Evolutionary conservation across 2,329 filamentous ascomycete species (phyloP), one percentile per base, ranked within the genome.

Genomic region (Cladorrhinum sp.): DNA sequence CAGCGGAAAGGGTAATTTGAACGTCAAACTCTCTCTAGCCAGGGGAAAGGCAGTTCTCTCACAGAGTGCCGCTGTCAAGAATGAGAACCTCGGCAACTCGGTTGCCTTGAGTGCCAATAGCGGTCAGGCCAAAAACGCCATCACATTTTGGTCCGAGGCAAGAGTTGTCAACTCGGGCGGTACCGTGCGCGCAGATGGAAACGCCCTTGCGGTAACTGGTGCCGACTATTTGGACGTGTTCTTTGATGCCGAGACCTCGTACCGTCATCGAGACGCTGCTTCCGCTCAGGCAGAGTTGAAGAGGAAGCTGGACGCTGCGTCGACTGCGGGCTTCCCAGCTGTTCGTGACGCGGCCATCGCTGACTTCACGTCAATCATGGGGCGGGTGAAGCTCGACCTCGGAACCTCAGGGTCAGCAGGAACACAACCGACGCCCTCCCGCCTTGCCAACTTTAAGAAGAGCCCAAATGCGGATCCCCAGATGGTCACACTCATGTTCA

Each of bases 101-200:
- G n/a, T 50, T 10, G 50, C 9, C 29, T 32, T 59, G 29, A 50
- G 20, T 7, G 57, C 50, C 29, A 59, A 50, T 38, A 59, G 57
- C 41, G 57, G 57, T 4, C 57, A 59, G 38, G 29, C 50, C 13
- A 45, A 38, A 3, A 48, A 36, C 13, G 51, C 57, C n/a, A 54
- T 59, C 36, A 55, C n/a, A 16, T 59, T 59, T 50, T 54, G 57
- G 50, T 59, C 57, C 22, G 57, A 55, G 25, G 57, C 57, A 3
- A 12, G 57, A 4, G 22, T 55, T 20, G 27, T 59, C 36, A 54
- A 59, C 27, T 24, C 32, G 20, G 57, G 57, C 1, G 57, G 57
- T 20, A 59, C 57, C 24, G 57, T 49, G 12, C 24, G 32, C 9
- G 36, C 38, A 18, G 41, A 48, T 24, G 51, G 38, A 18, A 50